Base-by-base conservation (phyloP, 495 filamentous ascomycete genomes). In the Xylaria nigripes region DNA sequence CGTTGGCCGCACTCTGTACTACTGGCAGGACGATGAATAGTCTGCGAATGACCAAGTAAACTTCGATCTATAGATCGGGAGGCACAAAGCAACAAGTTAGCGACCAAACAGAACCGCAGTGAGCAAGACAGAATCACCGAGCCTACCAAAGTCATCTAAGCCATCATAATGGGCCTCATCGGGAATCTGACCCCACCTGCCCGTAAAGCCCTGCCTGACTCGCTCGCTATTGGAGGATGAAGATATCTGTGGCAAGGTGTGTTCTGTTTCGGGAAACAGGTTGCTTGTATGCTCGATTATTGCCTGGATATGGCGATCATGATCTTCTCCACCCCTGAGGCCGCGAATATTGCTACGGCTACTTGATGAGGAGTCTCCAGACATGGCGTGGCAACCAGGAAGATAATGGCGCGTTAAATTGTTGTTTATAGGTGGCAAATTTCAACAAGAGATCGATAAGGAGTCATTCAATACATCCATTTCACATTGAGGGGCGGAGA, bases 111-210 rank as follows among this genome's bases (percentile, higher is more conserved):
- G 3, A 1, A 4, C 18, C n/a, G 18, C 1, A 30, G 21, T 1
- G 6, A 27, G 6, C 7, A 8, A 47, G 27, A 48, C 5, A 0
- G 0, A 50, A 12, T 4, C 3, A 25, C 15, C 0, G 19, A 41
- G 19, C 66, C 55, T 54, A 70, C 69, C 68, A 41, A 70, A 71
- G 41, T 70, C 61, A 34, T 72, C 69, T 7, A 68, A 49, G 0
- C 52, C 61, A 23, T 50, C 24, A 16, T 44, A 50, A 38, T 59
- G 54, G 45, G 48, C 18, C 9, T 24, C 15, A n/a, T 41, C 16
- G 25, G 34, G 6, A 19, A 21, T 27, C 44, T 38, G 51, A 24
- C 34, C 36, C 18, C 23, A 18, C 19, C 32, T 30, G 27, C 13
- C 3, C 12, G 25, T 6, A 16, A 21, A 21, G 10, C 23, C 40